phyloP scores from a whole-genome alignment of 1,284 basidiomycete species.

The Cutaneotrichosporon cutaneum region DNA sequence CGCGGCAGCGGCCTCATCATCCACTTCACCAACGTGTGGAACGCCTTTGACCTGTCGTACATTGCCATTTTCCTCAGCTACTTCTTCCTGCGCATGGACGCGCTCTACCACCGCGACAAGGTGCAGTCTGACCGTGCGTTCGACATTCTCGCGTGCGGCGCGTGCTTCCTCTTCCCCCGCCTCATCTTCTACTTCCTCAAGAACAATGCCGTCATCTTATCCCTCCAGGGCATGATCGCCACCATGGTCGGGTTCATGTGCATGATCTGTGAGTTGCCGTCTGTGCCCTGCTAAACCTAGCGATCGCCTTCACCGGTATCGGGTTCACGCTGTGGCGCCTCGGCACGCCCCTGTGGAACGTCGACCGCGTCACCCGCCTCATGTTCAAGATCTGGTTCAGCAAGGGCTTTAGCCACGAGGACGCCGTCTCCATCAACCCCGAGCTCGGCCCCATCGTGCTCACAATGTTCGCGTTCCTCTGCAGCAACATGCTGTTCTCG shows the following conservation, averaged over 20 bases:
- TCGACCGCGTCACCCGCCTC: conserved; percentile 60
- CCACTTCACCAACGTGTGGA: conserved; percentile 82
- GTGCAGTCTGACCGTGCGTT: conserved; percentile 68
- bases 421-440: conserved; percentile 65
- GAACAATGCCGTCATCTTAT: conserved; percentile 74
- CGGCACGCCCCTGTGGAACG: conserved; percentile 56
- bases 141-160: conserved; percentile 77
- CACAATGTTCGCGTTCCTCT: conserved; percentile 66
- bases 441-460: conserved; percentile 74
- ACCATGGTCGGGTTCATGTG: conserved; percentile 82
- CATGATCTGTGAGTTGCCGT: conserved; percentile 59
- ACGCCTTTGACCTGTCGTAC: conserved; percentile 78
- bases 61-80: conserved; percentile 70
- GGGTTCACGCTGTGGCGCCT: conserved; percentile 79
- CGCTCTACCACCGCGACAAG: conserved; percentile 60
- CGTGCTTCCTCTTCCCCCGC: conserved; percentile 81
- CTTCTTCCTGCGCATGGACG: conserved; percentile 64
- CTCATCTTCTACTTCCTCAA: conserved; percentile 81
- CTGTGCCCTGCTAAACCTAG: conserved; percentile 16
- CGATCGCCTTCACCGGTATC: conserved; percentile 70
- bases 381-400: conserved; percentile 44
- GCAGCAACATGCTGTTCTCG: conserved; percentile 54
- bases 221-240: conserved; percentile 62
- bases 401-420: background rate
- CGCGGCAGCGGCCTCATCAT: conserved; percentile 80